Percentiles rank a stretch among this genome's conserved stretches.
These are phyloP conservation scores for Clathrospora elynae DNA, from an alignment of 2,329 filamentous ascomycete genomes.

Conservation along the genomic window DNA sequence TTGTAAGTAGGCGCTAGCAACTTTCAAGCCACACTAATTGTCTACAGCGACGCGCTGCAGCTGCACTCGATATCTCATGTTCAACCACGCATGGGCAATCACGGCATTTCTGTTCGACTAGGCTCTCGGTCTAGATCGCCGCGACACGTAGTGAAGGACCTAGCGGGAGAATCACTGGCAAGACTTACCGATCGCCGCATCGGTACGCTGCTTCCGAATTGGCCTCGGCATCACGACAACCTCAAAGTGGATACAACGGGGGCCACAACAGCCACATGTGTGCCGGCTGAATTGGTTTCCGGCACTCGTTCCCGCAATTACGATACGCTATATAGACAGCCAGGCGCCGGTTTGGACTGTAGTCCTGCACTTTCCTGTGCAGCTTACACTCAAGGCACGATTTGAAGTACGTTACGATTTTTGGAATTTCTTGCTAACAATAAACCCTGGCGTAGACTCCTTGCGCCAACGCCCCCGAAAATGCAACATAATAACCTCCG, in stretches of 20 bases:
- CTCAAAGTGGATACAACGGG: conserved; percentile 16
- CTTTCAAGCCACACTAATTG: conserved; percentile 6
- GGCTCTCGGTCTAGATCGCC: conserved; percentile 1
- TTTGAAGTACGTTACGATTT: conserved; percentile 4
- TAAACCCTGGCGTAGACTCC: neutral
- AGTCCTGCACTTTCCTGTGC: conserved; percentile 1
- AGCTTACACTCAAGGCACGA: neutral
- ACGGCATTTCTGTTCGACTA: neutral
- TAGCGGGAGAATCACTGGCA: conserved; percentile 5
- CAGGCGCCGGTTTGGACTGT: conserved; percentile 3
- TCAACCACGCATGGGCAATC: neutral
- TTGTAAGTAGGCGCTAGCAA: conserved; percentile 3
- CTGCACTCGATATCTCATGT: conserved; percentile 1
- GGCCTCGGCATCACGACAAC: conserved; percentile 29
- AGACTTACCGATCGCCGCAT: conserved; percentile 25
- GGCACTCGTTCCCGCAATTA: conserved; percentile 15
- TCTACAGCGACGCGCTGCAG: conserved; percentile 14
- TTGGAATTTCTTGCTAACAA: neutral
- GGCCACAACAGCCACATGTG: conserved; percentile 14
- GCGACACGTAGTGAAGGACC: conserved; percentile 2
- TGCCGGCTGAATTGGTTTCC: conserved; percentile 11
- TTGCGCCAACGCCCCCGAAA: conserved; percentile 3
- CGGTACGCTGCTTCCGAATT: conserved; percentile 18
- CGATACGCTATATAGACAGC: conserved; percentile 10
- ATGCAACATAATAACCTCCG: conserved; percentile 9